phyloP scores from a whole-genome alignment of 352 stramenopile species.

The Globisporangium canariense region DNA sequence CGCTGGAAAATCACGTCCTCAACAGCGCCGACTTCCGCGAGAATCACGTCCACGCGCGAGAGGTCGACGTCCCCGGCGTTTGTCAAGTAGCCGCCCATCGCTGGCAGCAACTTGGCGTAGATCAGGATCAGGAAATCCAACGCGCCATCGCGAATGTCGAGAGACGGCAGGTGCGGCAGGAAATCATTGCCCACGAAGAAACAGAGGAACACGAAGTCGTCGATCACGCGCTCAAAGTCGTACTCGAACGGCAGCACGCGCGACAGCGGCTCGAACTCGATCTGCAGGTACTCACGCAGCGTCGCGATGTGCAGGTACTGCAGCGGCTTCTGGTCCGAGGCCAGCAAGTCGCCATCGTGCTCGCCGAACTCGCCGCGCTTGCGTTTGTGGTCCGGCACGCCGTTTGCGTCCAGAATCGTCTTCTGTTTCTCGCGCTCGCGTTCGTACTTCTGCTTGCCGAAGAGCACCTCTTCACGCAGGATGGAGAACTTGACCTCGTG shows the following conservation, averaged over 20 bases:
- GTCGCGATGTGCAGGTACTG: conserved; percentile 93
- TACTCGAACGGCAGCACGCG: conserved; percentile 90
- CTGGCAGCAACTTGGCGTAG: conserved; percentile 89
- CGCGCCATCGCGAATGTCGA: conserved; percentile 98
- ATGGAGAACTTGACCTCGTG: conserved; percentile 99
- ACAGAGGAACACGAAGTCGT: conserved; percentile 99
- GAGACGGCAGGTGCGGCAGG: conserved; percentile 95
- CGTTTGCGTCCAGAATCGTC: conserved; percentile 70
- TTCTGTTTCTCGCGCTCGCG: conserved; percentile 64
- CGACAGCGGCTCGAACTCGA: conserved; percentile 90
- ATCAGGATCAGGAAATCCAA: conserved; percentile 98
- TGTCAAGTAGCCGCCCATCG: conserved; percentile 94
- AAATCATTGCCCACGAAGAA: conserved; percentile 99
- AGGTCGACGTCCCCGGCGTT: conserved; percentile 94
- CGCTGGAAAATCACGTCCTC: conserved; percentile 96
- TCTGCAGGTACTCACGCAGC: conserved; percentile 91
- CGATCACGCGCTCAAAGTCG: conserved; percentile 97
- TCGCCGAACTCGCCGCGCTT: conserved; percentile 84
- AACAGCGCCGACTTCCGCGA: conserved; percentile 94
- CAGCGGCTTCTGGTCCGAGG: conserved; percentile 89
- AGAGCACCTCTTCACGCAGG: conserved; percentile 93
- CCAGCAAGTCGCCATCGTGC: conserved; percentile 71
- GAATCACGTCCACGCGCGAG: conserved; percentile 93
- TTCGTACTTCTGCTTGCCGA: conserved; percentile 82
- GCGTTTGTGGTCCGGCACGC: conserved; percentile 60